A percentile compares a stretch with the other conserved stretches of the same genome.
Evolutionary conservation across 768 basidiomycete genomes (phyloP).

Genomic region (Clathrus columnatus): DNA sequence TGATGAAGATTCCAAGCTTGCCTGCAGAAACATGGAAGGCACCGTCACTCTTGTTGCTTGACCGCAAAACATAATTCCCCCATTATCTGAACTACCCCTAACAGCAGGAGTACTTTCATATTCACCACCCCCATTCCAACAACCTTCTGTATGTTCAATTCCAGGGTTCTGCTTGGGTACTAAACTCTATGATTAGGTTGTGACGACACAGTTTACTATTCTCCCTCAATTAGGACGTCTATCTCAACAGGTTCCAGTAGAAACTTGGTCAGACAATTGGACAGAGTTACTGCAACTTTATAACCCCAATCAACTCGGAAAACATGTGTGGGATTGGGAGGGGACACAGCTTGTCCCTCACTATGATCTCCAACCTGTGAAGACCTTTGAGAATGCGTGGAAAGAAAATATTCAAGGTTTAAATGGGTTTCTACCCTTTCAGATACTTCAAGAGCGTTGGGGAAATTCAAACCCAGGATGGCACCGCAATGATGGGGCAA

Average conservation of each 20-base stretch:
- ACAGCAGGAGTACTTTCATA: no score
- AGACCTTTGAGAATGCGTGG: conserved; percentile 21
- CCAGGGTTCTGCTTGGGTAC: background rate
- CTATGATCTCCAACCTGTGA: conserved; percentile 17
- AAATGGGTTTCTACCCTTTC: conserved; percentile 19
- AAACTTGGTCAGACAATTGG: background rate
- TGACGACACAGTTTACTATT: no score
- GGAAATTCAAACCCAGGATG: conserved; percentile 18
- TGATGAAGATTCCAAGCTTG: background rate
- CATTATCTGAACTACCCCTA: no score
- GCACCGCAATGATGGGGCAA: conserved; percentile 16
- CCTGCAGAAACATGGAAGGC: background rate
- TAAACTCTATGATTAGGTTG: no score
- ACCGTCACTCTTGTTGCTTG: background rate
- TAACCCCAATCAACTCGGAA: conserved; percentile 6
- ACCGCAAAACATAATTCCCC: background rate
- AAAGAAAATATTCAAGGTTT: conserved; percentile 21
- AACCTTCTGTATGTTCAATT: no score
- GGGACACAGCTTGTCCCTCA: conserved; percentile 21
- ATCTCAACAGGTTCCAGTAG: no score
- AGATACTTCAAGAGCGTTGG: conserved; percentile 2
- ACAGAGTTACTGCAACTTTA: background rate
- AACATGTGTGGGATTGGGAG: conserved; percentile 20
- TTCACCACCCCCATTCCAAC: no score
- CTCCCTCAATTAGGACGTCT: no score